Evolutionary conservation across 306 rosid species (phyloP), one percentile per base, ranked within the genome.

Genomic region (Acacia crassicarpa): DNA sequence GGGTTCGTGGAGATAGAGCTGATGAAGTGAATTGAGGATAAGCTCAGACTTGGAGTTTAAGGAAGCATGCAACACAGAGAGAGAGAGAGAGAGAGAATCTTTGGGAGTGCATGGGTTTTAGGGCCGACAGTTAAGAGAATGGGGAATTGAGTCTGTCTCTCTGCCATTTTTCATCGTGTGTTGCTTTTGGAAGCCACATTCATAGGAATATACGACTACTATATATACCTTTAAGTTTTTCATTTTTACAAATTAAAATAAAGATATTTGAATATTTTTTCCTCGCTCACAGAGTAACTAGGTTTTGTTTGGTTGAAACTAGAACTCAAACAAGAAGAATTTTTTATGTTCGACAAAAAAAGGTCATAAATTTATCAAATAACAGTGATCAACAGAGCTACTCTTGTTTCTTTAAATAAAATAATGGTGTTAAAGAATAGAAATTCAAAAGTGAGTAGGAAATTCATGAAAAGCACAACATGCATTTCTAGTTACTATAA

Each of bases 31-130:
- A 53, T 53, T 4, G 62, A 20, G 61, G 61, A 56, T 15, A 65
- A 32, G 27, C 27, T 27, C 27, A 27, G 22, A 65, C 70, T 65
- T 32, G 22, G 44, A 65, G 44, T 30, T 32, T 44, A 65, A 65
- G 70, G 40, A 32, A 65, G 43, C 43, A 32, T 65, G 32, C 15
- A 15, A 48, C 20, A 16, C 6, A 49, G 56, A 16, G 6, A 49
- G 8, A 49, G 56, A 49, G 41, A 33, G 71, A 66, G 44, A 66
- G 41, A 66, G 71, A 15, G 71, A 22, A 66, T 66, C 71, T 66
- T 38, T 66, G 12, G 14, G n/a, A 30, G 19, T 33, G 71, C 71
- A 66, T 66, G 71, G 45, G 56, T 65, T 86, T 72, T 54, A 62
- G 35, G 75, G 38, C 75, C 1, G 51, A 40, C 51, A 68, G 73